A percentile compares a stretch with the other conserved stretches of the same genome.
phyloP scores from a whole-genome alignment of 306 rosid species.

The Casuarina cunninghamiana region DNA sequence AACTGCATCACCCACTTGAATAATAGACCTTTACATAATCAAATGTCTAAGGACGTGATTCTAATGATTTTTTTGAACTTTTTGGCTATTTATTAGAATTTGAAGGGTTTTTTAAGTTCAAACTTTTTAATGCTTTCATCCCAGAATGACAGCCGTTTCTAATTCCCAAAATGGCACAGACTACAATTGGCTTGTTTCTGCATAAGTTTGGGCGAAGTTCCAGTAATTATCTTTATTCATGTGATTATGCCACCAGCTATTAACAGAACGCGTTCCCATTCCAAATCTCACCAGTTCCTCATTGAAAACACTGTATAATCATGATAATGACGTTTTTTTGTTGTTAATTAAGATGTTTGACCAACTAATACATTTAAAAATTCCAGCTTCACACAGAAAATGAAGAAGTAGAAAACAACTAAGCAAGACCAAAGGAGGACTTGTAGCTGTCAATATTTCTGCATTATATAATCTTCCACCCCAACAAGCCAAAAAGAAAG shows the following conservation, averaged over 20 bases:
- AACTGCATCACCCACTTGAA: too few relatives aligned
- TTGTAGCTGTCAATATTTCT: not conserved
- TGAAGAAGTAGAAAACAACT: not conserved
- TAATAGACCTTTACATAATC: too few relatives aligned
- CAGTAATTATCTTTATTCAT: not conserved
- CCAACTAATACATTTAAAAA: conserved; percentile 6
- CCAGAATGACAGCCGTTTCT: not conserved
- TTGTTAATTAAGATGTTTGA: conserved; percentile 17
- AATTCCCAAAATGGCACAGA: not conserved
- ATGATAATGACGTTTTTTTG: not conserved
- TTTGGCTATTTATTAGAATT: not conserved
- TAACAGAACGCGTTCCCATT: conserved; percentile 8
- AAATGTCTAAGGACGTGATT: not conserved
- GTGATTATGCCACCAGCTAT: not conserved
- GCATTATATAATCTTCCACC: not conserved
- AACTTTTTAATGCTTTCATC: not conserved
- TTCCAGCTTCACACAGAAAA: not conserved
- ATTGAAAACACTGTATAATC: not conserved
- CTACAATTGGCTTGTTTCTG: too few relatives aligned
- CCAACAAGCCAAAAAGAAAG: not conserved
- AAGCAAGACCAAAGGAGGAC: not conserved
- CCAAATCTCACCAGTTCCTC: conserved; percentile 4
- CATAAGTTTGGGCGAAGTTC: too few relatives aligned
- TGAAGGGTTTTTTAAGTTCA: not conserved
- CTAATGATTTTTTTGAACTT: too few relatives aligned